Base-by-base conservation (phyloP, 495 filamentous ascomycete genomes). In the Trichocladium uniseriatum region DNA sequence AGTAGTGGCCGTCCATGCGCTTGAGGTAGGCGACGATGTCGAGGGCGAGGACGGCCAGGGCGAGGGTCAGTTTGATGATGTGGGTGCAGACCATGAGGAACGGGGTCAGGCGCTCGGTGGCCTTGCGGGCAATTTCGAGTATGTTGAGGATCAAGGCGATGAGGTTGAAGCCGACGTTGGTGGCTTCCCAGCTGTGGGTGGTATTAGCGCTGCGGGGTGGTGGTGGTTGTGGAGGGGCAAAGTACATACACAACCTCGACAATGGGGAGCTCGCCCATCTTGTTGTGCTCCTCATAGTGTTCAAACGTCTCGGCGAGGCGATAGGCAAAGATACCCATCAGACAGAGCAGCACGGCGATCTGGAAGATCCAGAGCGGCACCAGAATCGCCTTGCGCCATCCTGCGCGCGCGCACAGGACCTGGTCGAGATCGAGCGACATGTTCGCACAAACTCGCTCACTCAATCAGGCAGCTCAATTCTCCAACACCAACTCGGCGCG, bases 321-420 rank as follows among this genome's bases (percentile, higher is more conserved):
- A 50, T 69, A 73, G 11, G 71, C 65, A 52, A 75, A 75, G 9
- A 75, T 48, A n/a, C 69, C 71, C 62, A 73, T 66, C 6, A 71
- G 53, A 22, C 63, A 58, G 18, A 73, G 42, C 41, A 73, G 43
- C 6, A 73, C 49, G 0, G 46, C 42, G 15, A 75, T 53, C 37
- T 73, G 69, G 21, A 65, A 45, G 3, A 52, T 45, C 72, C 72
- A 75, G 6, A 57, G 62, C 22, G 70, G 69, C 2, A 69, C 19
- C 15, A 75, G 52, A 5, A 73, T 24, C 20, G 44, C 46, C 54
- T 67, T 62, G 31, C 62, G 64, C 72, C 72, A 75, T 46, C 54
- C 49, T 5, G 72, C 66, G 34, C 68, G 68, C 29, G 58, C 48
- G 39, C 66, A 72, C 22, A 72, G 64, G 24, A 68, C 66, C 35